phyloP scores from a whole-genome alignment of 2,329 filamentous ascomycete species.

The Akanthomyces muscarius region DNA sequence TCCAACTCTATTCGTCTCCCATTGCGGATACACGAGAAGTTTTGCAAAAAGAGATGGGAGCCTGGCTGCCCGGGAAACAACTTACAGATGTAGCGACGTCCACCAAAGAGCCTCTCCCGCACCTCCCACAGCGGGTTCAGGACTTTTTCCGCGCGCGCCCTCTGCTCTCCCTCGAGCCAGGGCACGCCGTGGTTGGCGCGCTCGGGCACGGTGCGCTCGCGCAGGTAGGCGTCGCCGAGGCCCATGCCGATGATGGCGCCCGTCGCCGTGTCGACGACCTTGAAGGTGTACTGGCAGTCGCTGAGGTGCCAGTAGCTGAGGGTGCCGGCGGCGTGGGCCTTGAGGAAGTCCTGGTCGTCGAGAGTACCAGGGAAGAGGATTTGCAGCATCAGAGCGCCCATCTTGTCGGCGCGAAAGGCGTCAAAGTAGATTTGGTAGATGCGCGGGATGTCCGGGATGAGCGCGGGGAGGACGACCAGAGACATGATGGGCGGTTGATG shows the following conservation, averaged over 20 bases:
- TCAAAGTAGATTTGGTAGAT: conserved; percentile 46
- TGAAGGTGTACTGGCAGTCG: conserved; percentile 42
- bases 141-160: conserved; percentile 40
- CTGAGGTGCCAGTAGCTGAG: conserved; percentile 37
- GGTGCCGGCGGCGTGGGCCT: conserved; percentile 39
- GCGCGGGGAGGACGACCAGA: conserved; percentile 40
- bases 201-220: conserved; percentile 36
- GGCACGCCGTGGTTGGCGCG: conserved; percentile 41
- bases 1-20: not conserved
- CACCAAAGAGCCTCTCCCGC: conserved; percentile 38
- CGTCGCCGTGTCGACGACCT: conserved; percentile 42
- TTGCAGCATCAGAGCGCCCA: conserved; percentile 38
- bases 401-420: conserved; percentile 38
- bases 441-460: conserved; percentile 42
- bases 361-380: conserved; percentile 38
- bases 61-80: conserved; percentile 13
- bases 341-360: conserved; percentile 36
- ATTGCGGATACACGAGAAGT: not conserved
- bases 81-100: conserved; percentile 39
- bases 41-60: too few species aligned
- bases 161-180: conserved; percentile 42
- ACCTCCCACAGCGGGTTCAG: conserved; percentile 39
- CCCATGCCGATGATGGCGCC: conserved; percentile 45
- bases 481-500: conserved; percentile 27
- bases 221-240: conserved; percentile 41